phyloP scores from a whole-genome alignment of 345 rosid species.

The Boechera retrofracta region DNA sequence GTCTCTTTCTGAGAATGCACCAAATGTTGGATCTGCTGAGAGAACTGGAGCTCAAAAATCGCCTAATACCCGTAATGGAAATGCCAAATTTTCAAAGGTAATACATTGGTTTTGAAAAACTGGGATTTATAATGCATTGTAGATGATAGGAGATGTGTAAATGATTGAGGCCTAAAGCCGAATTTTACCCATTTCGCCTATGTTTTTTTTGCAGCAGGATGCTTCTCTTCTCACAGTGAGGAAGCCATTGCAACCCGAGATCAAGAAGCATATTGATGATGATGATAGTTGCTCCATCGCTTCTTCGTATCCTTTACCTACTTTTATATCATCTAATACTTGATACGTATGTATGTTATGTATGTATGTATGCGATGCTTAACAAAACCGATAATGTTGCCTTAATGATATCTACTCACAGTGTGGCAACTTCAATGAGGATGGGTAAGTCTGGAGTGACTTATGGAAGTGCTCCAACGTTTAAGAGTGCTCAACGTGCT shows the following conservation, averaged over 20 bases:
- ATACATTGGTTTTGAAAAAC: neutral
- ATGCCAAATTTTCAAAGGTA: slow-evolving; percentile 38
- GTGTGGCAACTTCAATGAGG: slow-evolving; percentile 58
- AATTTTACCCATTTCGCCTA: neutral
- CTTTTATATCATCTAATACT: slow-evolving; percentile 7
- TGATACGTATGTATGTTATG: slow-evolving; percentile 4
- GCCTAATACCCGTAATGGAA: slow-evolving; percentile 32
- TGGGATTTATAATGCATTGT: neutral
- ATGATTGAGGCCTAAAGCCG: neutral
- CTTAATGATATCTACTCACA: slow-evolving; percentile 33
- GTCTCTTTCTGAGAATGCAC: slow-evolving; percentile 31
- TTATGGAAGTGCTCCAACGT: slow-evolving; percentile 90
- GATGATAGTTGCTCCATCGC: slow-evolving; percentile 82
- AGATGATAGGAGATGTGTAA: neutral
- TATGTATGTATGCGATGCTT: neutral
- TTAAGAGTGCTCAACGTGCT: slow-evolving; percentile 76
- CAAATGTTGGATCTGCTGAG: slow-evolving; percentile 31
- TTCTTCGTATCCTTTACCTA: slow-evolving; percentile 86
- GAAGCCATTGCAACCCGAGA: slow-evolving; percentile 60
- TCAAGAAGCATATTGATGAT: slow-evolving; percentile 71
- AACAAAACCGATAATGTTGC: neutral
- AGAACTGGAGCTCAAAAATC: slow-evolving; percentile 24
- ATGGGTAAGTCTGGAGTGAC: slow-evolving; percentile 68
- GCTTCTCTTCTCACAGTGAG: slow-evolving; percentile 53
- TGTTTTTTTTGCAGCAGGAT: slow-evolving; percentile 53